Conservation (phyloP, 768 basidiomycete species). For the Phylloporus scabripes region DNA sequence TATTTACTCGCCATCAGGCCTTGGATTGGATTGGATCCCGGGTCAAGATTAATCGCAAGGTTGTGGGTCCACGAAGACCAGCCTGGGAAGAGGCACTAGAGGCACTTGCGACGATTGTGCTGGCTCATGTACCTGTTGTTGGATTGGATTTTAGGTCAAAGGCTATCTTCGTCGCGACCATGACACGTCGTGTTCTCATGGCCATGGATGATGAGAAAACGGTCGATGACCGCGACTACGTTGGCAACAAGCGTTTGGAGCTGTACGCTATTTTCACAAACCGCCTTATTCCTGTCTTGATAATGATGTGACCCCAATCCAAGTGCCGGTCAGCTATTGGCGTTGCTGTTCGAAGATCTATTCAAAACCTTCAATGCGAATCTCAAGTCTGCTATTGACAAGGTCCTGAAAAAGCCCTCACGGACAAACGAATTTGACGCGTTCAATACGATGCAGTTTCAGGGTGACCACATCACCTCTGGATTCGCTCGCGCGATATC, state of each 20-base stretch:
- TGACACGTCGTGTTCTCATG: slow-evolving; percentile 94
- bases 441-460: slow-evolving; percentile 89
- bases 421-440: slow-evolving; percentile 94
- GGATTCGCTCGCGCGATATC: slow-evolving; percentile 97
- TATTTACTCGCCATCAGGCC: slow-evolving; percentile 91
- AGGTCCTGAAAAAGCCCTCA: slow-evolving; percentile 93
- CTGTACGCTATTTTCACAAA: slow-evolving; percentile 54
- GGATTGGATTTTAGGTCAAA: slow-evolving; percentile 89
- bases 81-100: slow-evolving; percentile 94
- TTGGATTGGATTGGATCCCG: slow-evolving; percentile 92
- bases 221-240: slow-evolving; percentile 98
- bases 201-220: slow-evolving; percentile 95
- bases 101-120: slow-evolving; percentile 93
- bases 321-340: slow-evolving; percentile 93
- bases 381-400: slow-evolving; percentile 92
- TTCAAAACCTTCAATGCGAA: slow-evolving; percentile 99
- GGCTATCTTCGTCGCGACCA: slow-evolving; percentile 94
- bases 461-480: slow-evolving; percentile 92
- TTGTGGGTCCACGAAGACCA: slow-evolving; percentile 77
- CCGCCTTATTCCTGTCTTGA: slow-evolving; percentile 1
- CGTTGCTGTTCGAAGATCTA: slow-evolving; percentile 93
- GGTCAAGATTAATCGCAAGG: slow-evolving; percentile 80
- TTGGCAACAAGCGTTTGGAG: slow-evolving; percentile 97
- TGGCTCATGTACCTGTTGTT: slow-evolving; percentile 91
- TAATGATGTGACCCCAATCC: slow-evolving; percentile 10